These are phyloP conservation scores for Fusarium setosum DNA, from an alignment of 2,329 filamentous ascomycete species.

Conservation along the genomic window DNA sequence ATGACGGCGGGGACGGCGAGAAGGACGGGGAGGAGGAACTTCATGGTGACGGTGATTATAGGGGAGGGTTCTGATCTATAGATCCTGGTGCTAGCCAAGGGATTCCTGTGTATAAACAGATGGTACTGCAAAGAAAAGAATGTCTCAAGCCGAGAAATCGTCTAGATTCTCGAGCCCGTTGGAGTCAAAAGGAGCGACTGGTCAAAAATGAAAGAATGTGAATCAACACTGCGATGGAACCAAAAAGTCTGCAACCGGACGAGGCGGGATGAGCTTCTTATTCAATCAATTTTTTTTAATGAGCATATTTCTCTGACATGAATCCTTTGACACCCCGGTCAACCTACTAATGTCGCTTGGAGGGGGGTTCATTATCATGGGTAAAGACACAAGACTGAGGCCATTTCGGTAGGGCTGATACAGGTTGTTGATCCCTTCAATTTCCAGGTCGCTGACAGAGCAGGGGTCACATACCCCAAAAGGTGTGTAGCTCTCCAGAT, in stretches of 20 bases:
- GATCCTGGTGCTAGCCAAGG: constrained; percentile 37
- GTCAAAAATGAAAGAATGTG: constrained; percentile 3
- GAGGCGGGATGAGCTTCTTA: not conserved
- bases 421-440: constrained; percentile 38
- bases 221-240: not conserved
- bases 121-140: constrained; percentile 21
- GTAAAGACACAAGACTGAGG: constrained; percentile 25
- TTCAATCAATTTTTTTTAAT: not conserved
- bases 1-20: constrained; percentile 41
- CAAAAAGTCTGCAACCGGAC: no score
- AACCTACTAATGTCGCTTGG: constrained; percentile 25
- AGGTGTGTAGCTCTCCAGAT: no score
- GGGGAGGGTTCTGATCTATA: not conserved
- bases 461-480: no score
- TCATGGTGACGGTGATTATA: constrained; percentile 37
- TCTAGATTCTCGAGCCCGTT: constrained; percentile 35
- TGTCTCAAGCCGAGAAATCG: constrained; percentile 27
- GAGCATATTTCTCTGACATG: not conserved
- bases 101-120: not conserved
- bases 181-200: no score
- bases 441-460: constrained; percentile 28
- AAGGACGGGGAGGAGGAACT: constrained; percentile 40
- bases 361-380: no score
- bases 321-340: constrained; percentile 23
- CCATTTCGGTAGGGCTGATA: constrained; percentile 43